Evolutionary conservation across 2,329 filamentous ascomycete genomes (phyloP).

Genomic region (Ophiosphaerella narmari): DNA sequence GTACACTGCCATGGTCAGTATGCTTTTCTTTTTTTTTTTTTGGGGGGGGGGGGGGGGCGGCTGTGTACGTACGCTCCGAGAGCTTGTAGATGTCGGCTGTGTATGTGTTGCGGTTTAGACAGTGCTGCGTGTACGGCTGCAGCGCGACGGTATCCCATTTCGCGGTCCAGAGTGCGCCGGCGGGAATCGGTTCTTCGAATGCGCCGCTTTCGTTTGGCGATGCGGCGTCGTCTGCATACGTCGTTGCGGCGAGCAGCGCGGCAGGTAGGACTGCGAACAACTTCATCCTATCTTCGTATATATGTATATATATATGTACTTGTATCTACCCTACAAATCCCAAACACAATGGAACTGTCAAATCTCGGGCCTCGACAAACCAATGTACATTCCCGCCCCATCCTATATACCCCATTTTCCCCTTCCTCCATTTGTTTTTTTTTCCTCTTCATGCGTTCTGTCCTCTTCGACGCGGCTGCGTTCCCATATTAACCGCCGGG

Average conservation of each 20-base stretch:
- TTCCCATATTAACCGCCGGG: conserved; percentile 24
- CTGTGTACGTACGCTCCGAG: conserved; percentile 12
- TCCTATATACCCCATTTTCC: conserved; percentile 4
- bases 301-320: neutral
- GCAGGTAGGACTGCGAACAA: conserved; percentile 25
- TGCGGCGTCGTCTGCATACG: conserved; percentile 17
- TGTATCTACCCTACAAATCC: no score
- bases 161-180: conserved; percentile 38
- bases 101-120: conserved; percentile 22
- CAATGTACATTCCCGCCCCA: neutral
- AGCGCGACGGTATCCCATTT: conserved; percentile 32
- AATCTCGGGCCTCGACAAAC: neutral
- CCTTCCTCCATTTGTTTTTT: neutral
- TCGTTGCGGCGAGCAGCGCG: conserved; percentile 24
- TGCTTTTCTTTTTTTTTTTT: no score
- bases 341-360: neutral
- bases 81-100: conserved; percentile 38
- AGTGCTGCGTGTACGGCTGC: conserved; percentile 26
- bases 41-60: no score
- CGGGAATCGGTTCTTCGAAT: conserved; percentile 31
- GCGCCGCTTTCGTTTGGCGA: conserved; percentile 5
- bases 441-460: conserved; percentile 12
- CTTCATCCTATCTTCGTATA: conserved; percentile 23
- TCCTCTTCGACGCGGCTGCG: conserved; percentile 17
- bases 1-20: conserved; percentile 24